phyloP scores from a whole-genome alignment of 78 protist species.

The Monocercomonoides exilis region DNA sequence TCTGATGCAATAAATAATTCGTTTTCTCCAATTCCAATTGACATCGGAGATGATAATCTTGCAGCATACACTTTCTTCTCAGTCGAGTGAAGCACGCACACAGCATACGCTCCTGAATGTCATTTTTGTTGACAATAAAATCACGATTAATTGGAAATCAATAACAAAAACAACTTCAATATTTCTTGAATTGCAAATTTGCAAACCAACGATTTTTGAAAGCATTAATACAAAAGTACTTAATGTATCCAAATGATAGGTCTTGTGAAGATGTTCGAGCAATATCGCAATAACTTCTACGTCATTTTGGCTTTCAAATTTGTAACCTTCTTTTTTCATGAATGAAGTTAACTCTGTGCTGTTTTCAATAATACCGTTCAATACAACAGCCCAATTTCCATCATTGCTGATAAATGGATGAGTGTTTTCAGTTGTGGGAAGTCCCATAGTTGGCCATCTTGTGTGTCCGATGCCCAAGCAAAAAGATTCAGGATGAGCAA shows the following conservation, averaged over 20 bases:
- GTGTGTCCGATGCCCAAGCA: not conserved
- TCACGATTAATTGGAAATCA: too few species aligned
- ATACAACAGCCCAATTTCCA: not conserved
- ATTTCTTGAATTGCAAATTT: too few species aligned
- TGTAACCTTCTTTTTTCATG: not conserved
- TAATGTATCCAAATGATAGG: not conserved
- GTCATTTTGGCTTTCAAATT: slow-evolving; percentile 1
- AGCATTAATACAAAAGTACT: not conserved
- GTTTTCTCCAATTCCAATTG: not conserved
- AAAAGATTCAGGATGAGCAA: not conserved
- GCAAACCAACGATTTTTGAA: not conserved
- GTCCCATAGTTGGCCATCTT: not conserved
- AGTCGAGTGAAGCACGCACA: not conserved
- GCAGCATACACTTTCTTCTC: not conserved
- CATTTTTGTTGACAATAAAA: not conserved
- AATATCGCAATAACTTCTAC: slow-evolving; percentile 2
- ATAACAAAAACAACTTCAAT: too few species aligned
- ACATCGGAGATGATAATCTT: not conserved
- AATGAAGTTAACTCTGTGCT: not conserved
- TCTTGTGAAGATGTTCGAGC: not conserved
- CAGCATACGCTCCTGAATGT: slow-evolving; percentile 3
- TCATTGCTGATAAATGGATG: not conserved
- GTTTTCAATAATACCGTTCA: slow-evolving; percentile 9
- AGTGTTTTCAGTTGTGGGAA: not conserved
- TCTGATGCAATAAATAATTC: not conserved